A percentile compares a stretch with the other conserved stretches of the same genome.
These are phyloP conservation scores for Apiospora phragmitis DNA, from an alignment of 2,329 filamentous ascomycete genomes.

Conservation along the genomic window DNA sequence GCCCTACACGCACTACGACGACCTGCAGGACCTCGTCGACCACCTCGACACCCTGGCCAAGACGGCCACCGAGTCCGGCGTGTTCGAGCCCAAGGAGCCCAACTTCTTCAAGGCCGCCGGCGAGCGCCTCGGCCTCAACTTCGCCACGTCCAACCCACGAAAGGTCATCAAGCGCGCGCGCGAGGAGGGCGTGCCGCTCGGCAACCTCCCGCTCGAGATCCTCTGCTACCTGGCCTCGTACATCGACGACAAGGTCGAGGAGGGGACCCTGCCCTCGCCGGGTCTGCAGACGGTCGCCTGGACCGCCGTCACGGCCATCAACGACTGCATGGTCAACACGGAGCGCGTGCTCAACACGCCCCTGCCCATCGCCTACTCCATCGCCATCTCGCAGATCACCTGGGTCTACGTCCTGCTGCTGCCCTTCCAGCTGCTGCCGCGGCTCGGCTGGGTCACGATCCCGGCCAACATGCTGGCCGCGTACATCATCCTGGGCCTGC, in stretches of 20 bases:
- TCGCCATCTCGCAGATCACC: slow-evolving; percentile 83
- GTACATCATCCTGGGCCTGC: slow-evolving; percentile 80
- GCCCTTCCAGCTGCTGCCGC: slow-evolving; percentile 73
- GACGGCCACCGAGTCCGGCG: slow-evolving; percentile 39
- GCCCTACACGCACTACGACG: slow-evolving; percentile 75
- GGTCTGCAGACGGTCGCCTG: slow-evolving; percentile 51
- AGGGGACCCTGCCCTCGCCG: slow-evolving; percentile 55
- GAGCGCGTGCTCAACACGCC: slow-evolving; percentile 83
- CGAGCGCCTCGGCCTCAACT: slow-evolving; percentile 74
- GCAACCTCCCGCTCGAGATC: slow-evolving; percentile 83
- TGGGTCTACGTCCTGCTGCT: slow-evolving; percentile 80
- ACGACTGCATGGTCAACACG: slow-evolving; percentile 70
- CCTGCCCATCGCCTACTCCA: slow-evolving; percentile 79
- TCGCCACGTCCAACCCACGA: slow-evolving; percentile 76
- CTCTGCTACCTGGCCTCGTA: slow-evolving; percentile 70
- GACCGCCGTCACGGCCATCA: slow-evolving; percentile 62
- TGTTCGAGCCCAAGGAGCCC: slow-evolving; percentile 41
- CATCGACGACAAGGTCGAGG: slow-evolving; percentile 59
- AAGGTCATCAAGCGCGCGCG: slow-evolving; percentile 74
- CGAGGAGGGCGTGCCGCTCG: slow-evolving; percentile 52
- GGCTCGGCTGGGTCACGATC: slow-evolving; percentile 73
- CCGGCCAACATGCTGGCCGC: slow-evolving; percentile 71
- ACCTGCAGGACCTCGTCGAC: slow-evolving; percentile 67
- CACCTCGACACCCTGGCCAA: slow-evolving; percentile 73
- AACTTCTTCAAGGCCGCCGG: slow-evolving; percentile 63